Percentiles rank a stretch among this genome's conserved stretches.
Evolutionary conservation across 2,329 filamentous ascomycete species (phyloP).

Genomic region (Geoglossum cookeanum): DNA sequence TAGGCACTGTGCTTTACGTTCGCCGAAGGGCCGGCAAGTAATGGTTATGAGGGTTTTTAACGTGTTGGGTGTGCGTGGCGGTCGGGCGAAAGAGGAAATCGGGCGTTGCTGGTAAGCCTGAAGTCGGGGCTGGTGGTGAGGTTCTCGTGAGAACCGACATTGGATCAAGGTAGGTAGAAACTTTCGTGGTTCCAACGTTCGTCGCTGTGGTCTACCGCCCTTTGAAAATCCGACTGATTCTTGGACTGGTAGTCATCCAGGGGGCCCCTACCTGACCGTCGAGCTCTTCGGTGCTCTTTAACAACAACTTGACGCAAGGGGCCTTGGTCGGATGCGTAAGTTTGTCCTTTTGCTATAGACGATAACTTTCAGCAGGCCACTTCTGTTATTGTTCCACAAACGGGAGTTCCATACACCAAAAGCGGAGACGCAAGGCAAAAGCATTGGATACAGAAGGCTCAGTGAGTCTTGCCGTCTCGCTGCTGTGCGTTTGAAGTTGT

Average conservation of each 20-base stretch:
- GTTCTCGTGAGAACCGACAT: too few relatives aligned
- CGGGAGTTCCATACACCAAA: background rate
- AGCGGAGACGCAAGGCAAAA: background rate
- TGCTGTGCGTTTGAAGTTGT: background rate
- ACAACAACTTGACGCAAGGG: background rate
- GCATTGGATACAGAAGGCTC: background rate
- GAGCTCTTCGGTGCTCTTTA: background rate
- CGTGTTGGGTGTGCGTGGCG: too few relatives aligned
- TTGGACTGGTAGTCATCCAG: background rate
- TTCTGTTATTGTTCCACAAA: background rate
- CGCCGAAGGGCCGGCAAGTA: too few relatives aligned
- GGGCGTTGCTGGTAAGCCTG: too few relatives aligned
- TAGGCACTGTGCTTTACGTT: too few relatives aligned
- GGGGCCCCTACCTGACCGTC: background rate
- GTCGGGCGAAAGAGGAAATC: too few relatives aligned
- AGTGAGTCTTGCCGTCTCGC: background rate
- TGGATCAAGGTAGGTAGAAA: too few relatives aligned
- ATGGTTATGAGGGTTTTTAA: too few relatives aligned
- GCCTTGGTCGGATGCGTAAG: background rate
- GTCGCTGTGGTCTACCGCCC: too few relatives aligned
- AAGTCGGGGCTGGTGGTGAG: too few relatives aligned
- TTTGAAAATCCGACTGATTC: background rate
- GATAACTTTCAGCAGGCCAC: background rate
- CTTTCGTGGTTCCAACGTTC: too few relatives aligned
- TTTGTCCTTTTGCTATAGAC: background rate